phyloP scores from a whole-genome alignment of 192 early-diverging fungal species.

The Linnemannia schmuckeri region DNA sequence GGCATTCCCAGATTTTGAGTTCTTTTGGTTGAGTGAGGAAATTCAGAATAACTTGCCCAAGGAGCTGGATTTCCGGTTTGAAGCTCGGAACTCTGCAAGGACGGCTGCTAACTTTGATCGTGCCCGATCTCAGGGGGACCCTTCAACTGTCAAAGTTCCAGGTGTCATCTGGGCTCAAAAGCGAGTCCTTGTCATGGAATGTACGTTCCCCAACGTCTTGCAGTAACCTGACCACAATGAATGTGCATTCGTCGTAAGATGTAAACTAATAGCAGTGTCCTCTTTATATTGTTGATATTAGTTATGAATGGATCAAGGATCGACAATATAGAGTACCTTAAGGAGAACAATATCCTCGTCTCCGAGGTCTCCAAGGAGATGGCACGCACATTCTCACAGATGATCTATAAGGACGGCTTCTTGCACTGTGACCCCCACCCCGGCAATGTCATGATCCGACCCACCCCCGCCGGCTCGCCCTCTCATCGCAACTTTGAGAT shows the following conservation, averaged over 20 bases:
- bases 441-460: slow-evolving; percentile 85
- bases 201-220: slow-evolving; percentile 52
- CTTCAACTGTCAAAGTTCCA: slow-evolving; percentile 73
- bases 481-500: slow-evolving; percentile 87
- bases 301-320: slow-evolving; percentile 67
- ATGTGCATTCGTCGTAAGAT: not conserved
- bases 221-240: not conserved
- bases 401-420: slow-evolving; percentile 89
- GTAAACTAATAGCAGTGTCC: not conserved
- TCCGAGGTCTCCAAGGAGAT: slow-evolving; percentile 79
- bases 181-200: slow-evolving; percentile 91
- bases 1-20: slow-evolving; percentile 89
- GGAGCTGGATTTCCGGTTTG: slow-evolving; percentile 88
- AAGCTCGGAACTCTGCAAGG: slow-evolving; percentile 82
- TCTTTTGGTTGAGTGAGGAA: slow-evolving; percentile 92
- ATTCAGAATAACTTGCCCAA: slow-evolving; percentile 83
- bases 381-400: slow-evolving; percentile 82
- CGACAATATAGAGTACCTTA: slow-evolving; percentile 80
- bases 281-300: slow-evolving; percentile 56
- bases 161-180: slow-evolving; percentile 78
- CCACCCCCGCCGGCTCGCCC: slow-evolving; percentile 51
- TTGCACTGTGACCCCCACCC: slow-evolving; percentile 96
- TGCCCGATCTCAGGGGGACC: slow-evolving; percentile 40
- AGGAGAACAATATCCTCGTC: slow-evolving; percentile 78
- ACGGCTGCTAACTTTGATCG: slow-evolving; percentile 72